phyloP scores from a whole-genome alignment of 495 filamentous ascomycete genomes.

The Entonaema liquescens region DNA sequence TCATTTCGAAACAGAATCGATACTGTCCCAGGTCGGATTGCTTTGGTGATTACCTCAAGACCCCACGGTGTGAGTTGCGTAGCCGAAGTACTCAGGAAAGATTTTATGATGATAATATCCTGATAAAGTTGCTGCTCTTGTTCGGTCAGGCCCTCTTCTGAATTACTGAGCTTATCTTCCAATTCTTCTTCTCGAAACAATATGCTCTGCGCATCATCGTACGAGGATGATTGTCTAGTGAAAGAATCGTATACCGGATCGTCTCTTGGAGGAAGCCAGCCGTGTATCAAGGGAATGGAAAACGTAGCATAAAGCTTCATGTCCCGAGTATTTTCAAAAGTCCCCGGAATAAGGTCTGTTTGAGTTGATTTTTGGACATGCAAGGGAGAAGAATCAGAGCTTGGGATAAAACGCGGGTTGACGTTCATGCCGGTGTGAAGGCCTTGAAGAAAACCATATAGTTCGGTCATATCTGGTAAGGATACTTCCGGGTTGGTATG shows the following conservation, averaged over 20 bases:
- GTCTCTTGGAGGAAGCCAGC: constrained; percentile 79
- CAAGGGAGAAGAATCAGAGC: constrained; percentile 50
- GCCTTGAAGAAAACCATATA: constrained; percentile 86
- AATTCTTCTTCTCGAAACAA: constrained; percentile 88
- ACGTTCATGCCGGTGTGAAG: constrained; percentile 98
- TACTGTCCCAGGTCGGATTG: constrained; percentile 73
- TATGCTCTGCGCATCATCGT: constrained; percentile 90
- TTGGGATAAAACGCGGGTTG: constrained; percentile 82
- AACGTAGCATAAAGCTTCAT: constrained; percentile 90
- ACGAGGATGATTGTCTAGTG: constrained; percentile 74
- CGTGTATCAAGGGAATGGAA: constrained; percentile 87
- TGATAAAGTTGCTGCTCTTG: constrained; percentile 77
- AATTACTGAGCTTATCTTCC: constrained; percentile 74
- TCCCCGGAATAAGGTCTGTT: constrained; percentile 65
- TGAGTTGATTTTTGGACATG: constrained; percentile 55
- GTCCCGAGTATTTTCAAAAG: constrained; percentile 83
- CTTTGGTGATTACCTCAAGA: constrained; percentile 71
- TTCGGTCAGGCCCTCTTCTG: constrained; percentile 56
- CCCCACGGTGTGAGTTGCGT: constrained; percentile 89
- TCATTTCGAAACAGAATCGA: constrained; percentile 96
- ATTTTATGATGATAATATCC: constrained; percentile 83
- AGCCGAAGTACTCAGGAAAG: constrained; percentile 77
- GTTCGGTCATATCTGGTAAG: constrained; percentile 85
- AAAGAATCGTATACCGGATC: constrained; percentile 72
- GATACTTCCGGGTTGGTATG: constrained; percentile 52